A percentile compares a stretch with the other conserved stretches of the same genome.
These are phyloP conservation scores for Mortierella sp. DNA, from an alignment of 371 early-diverging fungal species.

Conservation along the genomic window DNA sequence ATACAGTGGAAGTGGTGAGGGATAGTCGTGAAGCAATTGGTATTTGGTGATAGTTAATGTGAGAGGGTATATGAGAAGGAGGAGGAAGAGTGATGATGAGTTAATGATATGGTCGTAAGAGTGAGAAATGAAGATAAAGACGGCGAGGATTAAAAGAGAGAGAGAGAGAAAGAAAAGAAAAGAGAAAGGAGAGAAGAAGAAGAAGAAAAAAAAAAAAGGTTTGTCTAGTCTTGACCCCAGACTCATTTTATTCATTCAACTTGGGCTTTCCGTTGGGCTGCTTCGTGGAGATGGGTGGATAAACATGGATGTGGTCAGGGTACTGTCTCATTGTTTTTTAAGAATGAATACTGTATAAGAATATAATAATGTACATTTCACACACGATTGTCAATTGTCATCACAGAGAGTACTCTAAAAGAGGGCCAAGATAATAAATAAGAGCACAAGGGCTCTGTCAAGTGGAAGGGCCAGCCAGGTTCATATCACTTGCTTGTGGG, in stretches of 20 bases:
- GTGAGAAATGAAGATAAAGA: background rate
- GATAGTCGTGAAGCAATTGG: background rate
- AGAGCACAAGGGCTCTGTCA: background rate
- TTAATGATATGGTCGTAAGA: background rate
- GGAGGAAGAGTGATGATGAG: background rate
- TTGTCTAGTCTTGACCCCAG: background rate
- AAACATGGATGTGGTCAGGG: constrained; percentile 7
- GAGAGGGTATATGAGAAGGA: too few relatives aligned
- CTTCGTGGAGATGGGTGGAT: background rate
- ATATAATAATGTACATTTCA: background rate
- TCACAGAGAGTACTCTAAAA: too few relatives aligned
- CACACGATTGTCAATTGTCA: too few relatives aligned
- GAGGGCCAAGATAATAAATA: background rate
- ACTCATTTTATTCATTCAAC: background rate
- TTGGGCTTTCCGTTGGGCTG: background rate
- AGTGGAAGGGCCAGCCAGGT: background rate
- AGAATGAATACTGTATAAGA: background rate
- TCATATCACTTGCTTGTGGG: background rate
- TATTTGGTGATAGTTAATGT: background rate
- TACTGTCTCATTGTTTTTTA: background rate
- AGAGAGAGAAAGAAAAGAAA: background rate
- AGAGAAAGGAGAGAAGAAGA: background rate
- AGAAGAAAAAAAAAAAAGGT: background rate
- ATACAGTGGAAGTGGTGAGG: background rate
- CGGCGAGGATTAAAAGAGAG: background rate